A percentile compares a stretch with the other conserved stretches of the same genome.
phyloP scores from a whole-genome alignment of 176 grass and related monocot genomes.

The Miscanthus lutarioriparius region DNA sequence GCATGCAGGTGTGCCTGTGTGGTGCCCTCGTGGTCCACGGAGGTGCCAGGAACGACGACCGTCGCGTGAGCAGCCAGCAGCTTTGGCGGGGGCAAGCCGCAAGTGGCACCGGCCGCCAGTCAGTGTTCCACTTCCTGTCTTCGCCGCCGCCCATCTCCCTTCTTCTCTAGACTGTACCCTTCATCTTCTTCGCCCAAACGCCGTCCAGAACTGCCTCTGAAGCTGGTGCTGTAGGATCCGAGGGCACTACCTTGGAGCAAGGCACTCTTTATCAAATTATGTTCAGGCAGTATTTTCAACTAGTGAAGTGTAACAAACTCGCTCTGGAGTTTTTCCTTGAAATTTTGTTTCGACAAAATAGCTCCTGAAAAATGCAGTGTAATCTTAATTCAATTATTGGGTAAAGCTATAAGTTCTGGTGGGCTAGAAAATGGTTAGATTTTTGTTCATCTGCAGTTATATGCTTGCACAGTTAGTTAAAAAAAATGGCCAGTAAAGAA shows the following conservation, averaged over 20 bases:
- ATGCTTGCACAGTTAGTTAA: background rate
- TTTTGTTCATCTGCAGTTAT: background rate
- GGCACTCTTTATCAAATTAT: background rate
- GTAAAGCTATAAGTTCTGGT: background rate
- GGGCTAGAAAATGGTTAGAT: background rate
- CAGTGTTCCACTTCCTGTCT: background rate
- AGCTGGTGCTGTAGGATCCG: background rate
- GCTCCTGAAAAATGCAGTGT: background rate
- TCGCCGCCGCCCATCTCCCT: background rate
- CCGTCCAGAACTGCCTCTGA: background rate
- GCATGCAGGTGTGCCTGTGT: background rate
- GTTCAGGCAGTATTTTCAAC: background rate
- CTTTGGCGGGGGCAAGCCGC: background rate
- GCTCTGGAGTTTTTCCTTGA: background rate
- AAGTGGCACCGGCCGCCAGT: too few relatives aligned
- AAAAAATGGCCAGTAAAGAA: background rate
- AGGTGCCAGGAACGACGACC: background rate
- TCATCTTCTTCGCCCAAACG: background rate
- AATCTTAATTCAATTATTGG: background rate
- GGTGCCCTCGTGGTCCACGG: background rate
- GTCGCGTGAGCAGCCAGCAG: background rate
- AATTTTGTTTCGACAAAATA: background rate
- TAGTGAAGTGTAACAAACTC: background rate
- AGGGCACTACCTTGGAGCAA: background rate
- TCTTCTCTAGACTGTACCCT: background rate